Evolutionary conservation across 2,329 filamentous ascomycete species (phyloP).

Genomic region (Beauveria medogensis): DNA sequence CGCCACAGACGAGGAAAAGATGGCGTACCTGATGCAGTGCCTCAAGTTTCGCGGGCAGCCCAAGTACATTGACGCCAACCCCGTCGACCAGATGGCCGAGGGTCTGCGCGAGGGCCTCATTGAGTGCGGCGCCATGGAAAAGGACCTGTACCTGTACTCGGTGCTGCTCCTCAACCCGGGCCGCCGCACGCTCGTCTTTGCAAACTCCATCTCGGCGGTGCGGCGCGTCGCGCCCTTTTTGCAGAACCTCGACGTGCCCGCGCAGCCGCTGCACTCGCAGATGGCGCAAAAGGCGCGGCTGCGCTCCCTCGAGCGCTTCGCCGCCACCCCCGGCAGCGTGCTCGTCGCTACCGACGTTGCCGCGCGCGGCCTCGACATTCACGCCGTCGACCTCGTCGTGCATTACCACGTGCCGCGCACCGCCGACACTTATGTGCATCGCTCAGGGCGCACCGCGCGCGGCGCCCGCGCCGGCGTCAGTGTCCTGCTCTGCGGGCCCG

Average conservation of each 20-base stretch:
- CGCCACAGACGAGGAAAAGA: slow-evolving; percentile 62
- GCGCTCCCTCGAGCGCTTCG: slow-evolving; percentile 86
- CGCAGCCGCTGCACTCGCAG: slow-evolving; percentile 75
- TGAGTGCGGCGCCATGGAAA: slow-evolving; percentile 88
- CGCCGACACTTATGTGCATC: slow-evolving; percentile 90
- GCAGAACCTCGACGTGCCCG: slow-evolving; percentile 70
- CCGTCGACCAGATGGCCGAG: slow-evolving; percentile 78
- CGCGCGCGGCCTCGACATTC: slow-evolving; percentile 87
- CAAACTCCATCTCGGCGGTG: slow-evolving; percentile 91
- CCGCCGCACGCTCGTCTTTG: slow-evolving; percentile 79
- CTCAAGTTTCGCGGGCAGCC: slow-evolving; percentile 82
- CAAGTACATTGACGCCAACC: slow-evolving; percentile 88
- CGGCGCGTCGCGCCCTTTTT: slow-evolving; percentile 79
- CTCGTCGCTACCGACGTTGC: slow-evolving; percentile 91
- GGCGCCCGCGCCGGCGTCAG: slow-evolving; percentile 70
- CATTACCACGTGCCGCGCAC: slow-evolving; percentile 93
- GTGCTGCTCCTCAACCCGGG: slow-evolving; percentile 75
- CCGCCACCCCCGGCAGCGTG: slow-evolving; percentile 56
- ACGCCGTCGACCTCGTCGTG: slow-evolving; percentile 77
- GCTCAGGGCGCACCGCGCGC: slow-evolving; percentile 88
- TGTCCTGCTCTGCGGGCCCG: slow-evolving; percentile 81
- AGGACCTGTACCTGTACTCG: slow-evolving; percentile 92
- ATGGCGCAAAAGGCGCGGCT: slow-evolving; percentile 95
- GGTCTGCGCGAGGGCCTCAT: slow-evolving; percentile 82
- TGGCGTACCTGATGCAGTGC: slow-evolving; percentile 87